These are phyloP conservation scores for Fusarium palustre DNA, from an alignment of 2,329 filamentous ascomycete genomes.

Conservation along the genomic window DNA sequence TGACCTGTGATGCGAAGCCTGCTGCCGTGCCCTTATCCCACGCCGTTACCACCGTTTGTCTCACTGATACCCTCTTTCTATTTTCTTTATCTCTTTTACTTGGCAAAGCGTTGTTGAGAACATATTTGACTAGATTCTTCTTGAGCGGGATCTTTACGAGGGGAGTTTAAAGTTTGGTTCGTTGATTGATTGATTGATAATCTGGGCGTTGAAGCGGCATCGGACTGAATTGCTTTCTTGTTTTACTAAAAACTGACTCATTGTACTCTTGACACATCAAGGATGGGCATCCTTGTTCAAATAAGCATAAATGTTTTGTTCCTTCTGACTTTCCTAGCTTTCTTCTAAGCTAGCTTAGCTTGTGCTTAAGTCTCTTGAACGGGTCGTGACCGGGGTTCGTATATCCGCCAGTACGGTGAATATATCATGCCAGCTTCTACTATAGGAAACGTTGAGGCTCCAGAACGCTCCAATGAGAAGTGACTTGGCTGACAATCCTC, in stretches of 20 bases:
- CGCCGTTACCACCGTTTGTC: constrained; percentile 12
- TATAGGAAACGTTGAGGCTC: constrained; percentile 10
- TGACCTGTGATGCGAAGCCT: constrained; percentile 39
- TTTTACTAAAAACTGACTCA: constrained; percentile 14
- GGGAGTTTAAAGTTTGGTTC: constrained; percentile 15
- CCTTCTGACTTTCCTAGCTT: not conserved
- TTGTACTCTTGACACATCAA: constrained; percentile 9
- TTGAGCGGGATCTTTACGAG: constrained; percentile 18
- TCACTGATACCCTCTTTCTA: constrained; percentile 39
- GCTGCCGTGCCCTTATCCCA: constrained; percentile 16
- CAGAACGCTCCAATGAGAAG: constrained; percentile 20
- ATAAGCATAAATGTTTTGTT: constrained; percentile 30
- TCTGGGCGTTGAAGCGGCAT: constrained; percentile 26
- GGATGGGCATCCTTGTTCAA: constrained; percentile 26
- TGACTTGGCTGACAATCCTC: constrained; percentile 5
- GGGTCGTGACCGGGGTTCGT: constrained; percentile 1
- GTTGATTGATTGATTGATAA: constrained; percentile 15
- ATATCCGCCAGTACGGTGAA: constrained; percentile 12
- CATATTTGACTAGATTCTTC: constrained; percentile 2
- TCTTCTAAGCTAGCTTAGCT: too few species aligned
- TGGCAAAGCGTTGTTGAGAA: constrained; percentile 12
- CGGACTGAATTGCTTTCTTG: constrained; percentile 16
- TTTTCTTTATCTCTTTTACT: constrained; percentile 4
- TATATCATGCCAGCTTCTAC: constrained; percentile 11
- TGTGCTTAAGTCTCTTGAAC: not conserved